A percentile compares a stretch with the other conserved stretches of the same genome.
Conservation (phyloP, 2,329 filamentous ascomycete genomes). For the Fusarium vanettenii region DNA sequence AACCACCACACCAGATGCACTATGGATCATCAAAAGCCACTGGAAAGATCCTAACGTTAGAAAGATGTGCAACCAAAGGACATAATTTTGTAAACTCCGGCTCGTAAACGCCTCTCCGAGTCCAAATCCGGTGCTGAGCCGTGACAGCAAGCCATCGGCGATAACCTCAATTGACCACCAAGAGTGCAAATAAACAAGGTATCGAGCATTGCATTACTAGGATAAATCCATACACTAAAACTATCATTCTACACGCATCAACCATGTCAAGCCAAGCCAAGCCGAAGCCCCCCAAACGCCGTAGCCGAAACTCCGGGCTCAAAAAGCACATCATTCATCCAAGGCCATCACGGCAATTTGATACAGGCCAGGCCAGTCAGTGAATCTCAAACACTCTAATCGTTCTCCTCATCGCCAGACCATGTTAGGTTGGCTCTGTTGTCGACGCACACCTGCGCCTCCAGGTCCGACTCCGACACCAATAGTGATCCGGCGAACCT, state of each 20-base stretch:
- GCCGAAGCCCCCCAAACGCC: conserved; percentile 19
- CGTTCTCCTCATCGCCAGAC: conserved; percentile 44
- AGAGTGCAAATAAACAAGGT: background rate
- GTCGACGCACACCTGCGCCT: conserved; percentile 43
- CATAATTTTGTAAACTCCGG: background rate
- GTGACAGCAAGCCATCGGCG: background rate
- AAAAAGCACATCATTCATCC: conserved; percentile 40
- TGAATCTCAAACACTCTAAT: background rate
- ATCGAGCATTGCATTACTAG: background rate
- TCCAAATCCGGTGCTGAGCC: background rate
- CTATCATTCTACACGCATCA: conserved; percentile 34
- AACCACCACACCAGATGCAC: background rate
- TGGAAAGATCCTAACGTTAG: background rate
- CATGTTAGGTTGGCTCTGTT: conserved; percentile 45
- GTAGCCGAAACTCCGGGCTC: conserved; percentile 40
- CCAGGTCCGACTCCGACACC: conserved; percentile 44
- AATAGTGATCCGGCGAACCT: conserved; percentile 53
- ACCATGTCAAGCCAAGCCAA: conserved; percentile 11
- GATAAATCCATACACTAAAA: conserved; percentile 26
- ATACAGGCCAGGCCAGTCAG: background rate
- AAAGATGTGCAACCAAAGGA: background rate
- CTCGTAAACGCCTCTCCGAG: background rate
- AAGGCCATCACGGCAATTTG: conserved; percentile 35
- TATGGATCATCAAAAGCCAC: background rate
- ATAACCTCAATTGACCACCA: background rate